phyloP scores from a whole-genome alignment of 2,329 filamentous ascomycete species.

The Botryotinia convoluta region DNA sequence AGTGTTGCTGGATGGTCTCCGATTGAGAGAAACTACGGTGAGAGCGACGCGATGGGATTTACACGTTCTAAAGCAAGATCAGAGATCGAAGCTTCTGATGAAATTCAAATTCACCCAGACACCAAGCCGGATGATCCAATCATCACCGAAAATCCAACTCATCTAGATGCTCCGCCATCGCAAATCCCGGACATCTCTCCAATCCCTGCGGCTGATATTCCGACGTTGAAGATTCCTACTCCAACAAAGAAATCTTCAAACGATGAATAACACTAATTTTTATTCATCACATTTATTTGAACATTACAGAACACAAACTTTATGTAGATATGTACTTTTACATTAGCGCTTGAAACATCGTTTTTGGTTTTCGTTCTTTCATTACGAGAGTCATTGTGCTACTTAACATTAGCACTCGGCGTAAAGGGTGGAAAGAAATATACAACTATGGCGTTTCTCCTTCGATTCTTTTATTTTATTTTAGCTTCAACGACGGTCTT shows the following conservation, averaged over 20 bases:
- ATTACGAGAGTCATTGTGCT: not conserved
- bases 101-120: slow-evolving; percentile 48
- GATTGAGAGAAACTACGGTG: slow-evolving; percentile 53
- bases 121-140: slow-evolving; percentile 48
- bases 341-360: not conserved
- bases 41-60: slow-evolving; percentile 35
- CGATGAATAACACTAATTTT: not conserved
- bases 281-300: not conserved
- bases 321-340: slow-evolving; percentile 14
- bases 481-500: not conserved
- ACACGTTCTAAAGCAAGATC: slow-evolving; percentile 31
- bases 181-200: slow-evolving; percentile 33
- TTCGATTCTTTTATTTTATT: not conserved
- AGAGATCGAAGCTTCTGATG: slow-evolving; percentile 44
- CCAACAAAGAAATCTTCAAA: not conserved
- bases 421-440: not conserved
- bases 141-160: slow-evolving; percentile 43
- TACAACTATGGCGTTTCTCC: not conserved
- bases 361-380: not conserved
- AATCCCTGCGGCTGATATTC: slow-evolving; percentile 17
- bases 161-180: slow-evolving; percentile 32
- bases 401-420: slow-evolving; percentile 3
- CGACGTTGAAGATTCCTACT: slow-evolving; percentile 9
- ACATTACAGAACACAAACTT: not conserved
- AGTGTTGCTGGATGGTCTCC: slow-evolving; percentile 77